Base-by-base conservation (phyloP, 179 eudicot species). In the Silene vulgaris region DNA sequence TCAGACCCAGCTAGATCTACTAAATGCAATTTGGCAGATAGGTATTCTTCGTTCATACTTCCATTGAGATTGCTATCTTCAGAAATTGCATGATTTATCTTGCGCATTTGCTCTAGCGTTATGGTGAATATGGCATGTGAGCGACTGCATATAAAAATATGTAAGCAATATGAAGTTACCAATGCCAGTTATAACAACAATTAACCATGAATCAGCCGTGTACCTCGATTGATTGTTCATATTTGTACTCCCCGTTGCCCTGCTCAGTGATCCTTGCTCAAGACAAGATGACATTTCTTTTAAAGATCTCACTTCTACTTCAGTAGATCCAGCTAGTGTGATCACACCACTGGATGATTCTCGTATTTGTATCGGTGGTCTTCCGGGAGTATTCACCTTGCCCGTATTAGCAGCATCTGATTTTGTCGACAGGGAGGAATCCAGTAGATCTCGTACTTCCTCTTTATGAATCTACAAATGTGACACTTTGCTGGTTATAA, bases 111-210 rank as follows among this genome's bases (percentile, higher is more conserved):
- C 86, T 96, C 99, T 78, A 96, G 73, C n/a, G 99, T 88, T 72
- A 96, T 93, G 75, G 99, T 96, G 88, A 96, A 96, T 84, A 96
- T 93, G 69, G 99, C 99, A 89, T 96, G 99, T n/a, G 99, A 96
- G 32, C 99, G 99, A 76, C 99, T 96, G 85, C 80, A 82, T 63
- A 75, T 75, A 73, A 77, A 45, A 4, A 62, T 28, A 54, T n/a
- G 80, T 19, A 56, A 67, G 23, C 20, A 19, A 64, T 28, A 77
- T 73, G 40, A 69, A 14, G 71, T 40, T 40, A 71, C n/a, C 16
- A 63, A 45, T 30, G 60, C 5, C 61, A 70, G 2, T 45, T 30
- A 45, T 45, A 69, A 48, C 61, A 21, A 13, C 62, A 16, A 70
- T 23, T 45, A 48, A 48, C 37, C 73, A 70, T 70, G 61, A 20